Percentiles rank a stretch among this genome's conserved stretches.
Evolutionary conservation across 345 rosid species (phyloP).

Genomic region (Citropsis articulata): DNA sequence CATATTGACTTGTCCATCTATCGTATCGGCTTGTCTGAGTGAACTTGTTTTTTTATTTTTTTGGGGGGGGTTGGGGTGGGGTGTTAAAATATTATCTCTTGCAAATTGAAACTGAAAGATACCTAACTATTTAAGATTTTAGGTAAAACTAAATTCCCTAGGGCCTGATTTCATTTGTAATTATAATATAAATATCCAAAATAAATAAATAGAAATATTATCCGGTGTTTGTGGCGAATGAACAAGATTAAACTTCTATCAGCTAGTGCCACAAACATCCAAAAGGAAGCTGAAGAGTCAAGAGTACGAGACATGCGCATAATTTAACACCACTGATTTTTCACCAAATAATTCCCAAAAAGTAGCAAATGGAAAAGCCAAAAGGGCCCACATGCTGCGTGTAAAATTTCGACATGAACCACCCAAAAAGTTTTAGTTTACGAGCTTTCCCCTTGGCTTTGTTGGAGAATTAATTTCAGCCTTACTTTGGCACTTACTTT

Average conservation of each 20-base stretch:
- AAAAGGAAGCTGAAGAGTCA: neutral
- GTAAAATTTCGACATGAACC: slow-evolving; percentile 2
- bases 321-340: neutral
- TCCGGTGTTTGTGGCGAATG: neutral
- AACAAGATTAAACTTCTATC: too few relatives aligned
- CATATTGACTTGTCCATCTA: neutral
- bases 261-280: neutral
- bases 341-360: slow-evolving; percentile 8
- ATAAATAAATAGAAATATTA: too few relatives aligned
- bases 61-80: too few relatives aligned
- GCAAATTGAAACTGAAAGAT: neutral
- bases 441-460: slow-evolving; percentile 23
- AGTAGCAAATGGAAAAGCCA: slow-evolving; percentile 6
- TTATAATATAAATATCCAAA: neutral
- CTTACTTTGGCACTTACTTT: neutral
- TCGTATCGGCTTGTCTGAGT: neutral
- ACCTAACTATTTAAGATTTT: neutral
- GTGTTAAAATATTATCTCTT: neutral
- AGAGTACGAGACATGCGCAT: neutral
- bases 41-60: too few relatives aligned
- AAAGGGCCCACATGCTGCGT: slow-evolving; percentile 18
- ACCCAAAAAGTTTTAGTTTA: slow-evolving; percentile 24
- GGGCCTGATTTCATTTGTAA: neutral
- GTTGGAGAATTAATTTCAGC: slow-evolving; percentile 14
- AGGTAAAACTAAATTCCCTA: neutral